phyloP scores from a whole-genome alignment of 768 basidiomycete genomes.

The Lactarius evosmus region DNA sequence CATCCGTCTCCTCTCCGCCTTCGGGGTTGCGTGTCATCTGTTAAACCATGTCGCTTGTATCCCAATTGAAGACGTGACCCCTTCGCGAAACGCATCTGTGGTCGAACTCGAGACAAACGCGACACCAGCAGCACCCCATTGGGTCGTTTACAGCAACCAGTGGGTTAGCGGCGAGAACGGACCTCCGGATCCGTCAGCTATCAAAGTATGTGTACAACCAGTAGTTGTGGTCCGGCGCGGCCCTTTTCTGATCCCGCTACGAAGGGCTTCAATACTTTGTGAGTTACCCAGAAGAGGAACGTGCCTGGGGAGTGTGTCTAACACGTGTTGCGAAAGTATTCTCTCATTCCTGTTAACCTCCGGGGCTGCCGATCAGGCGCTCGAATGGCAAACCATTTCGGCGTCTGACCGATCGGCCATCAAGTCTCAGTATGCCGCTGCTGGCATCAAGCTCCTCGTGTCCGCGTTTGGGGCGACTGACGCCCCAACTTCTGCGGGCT shows the following conservation, averaged over 20 bases:
- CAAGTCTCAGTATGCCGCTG: conserved; percentile 47
- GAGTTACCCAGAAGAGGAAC: conserved; percentile 2
- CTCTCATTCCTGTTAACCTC: conserved; percentile 43
- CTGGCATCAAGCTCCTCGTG: conserved; percentile 58
- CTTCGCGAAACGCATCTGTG: not conserved
- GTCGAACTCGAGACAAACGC: conserved; percentile 6
- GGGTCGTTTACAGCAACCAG: conserved; percentile 41
- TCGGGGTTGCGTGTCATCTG: conserved; percentile 1
- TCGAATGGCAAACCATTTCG: conserved; percentile 43
- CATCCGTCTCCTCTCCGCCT: conserved; percentile 8
- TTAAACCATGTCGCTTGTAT: not conserved
- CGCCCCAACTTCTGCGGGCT: conserved; percentile 42
- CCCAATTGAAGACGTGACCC: not conserved
- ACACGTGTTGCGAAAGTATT: conserved; percentile 30
- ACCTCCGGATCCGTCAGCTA: conserved; percentile 36
- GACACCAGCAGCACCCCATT: conserved; percentile 38
- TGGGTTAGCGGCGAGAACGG: conserved; percentile 40
- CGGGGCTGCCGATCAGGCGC: conserved; percentile 46
- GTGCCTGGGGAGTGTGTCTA: not conserved
- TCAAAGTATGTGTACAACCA: conserved; percentile 32
- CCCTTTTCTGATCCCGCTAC: not conserved
- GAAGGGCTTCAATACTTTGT: conserved; percentile 41
- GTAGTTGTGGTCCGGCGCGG: not conserved
- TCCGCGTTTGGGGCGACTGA: conserved; percentile 51
- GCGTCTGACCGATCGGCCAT: conserved; percentile 40